Percentiles rank a stretch among this genome's conserved stretches.
Conservation (phyloP, 2,329 filamentous ascomycete genomes). For the Epichloe festucae region DNA sequence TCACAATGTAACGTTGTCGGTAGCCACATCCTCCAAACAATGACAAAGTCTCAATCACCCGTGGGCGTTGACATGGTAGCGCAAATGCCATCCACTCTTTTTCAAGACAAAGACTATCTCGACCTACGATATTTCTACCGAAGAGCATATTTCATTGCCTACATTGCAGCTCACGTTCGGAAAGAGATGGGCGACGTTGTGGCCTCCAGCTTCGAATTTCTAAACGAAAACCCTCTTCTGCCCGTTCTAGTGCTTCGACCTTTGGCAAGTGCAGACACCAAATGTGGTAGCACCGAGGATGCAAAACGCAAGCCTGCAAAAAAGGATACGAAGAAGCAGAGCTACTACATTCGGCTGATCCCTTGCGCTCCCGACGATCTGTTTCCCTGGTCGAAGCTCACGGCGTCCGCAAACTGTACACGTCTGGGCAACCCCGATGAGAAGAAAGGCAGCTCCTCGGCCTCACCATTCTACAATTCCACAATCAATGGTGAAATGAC, state of each 20-base stretch:
- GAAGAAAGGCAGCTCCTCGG: slow-evolving; percentile 24
- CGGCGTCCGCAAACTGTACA: slow-evolving; percentile 57
- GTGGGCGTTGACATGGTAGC: slow-evolving; percentile 70
- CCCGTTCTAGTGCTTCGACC: slow-evolving; percentile 47
- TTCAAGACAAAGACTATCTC: slow-evolving; percentile 90
- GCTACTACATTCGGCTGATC: slow-evolving; percentile 59
- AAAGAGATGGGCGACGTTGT: slow-evolving; percentile 39
- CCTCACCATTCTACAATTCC: slow-evolving; percentile 83
- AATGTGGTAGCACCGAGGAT: slow-evolving; percentile 7
- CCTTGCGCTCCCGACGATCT: slow-evolving; percentile 56
- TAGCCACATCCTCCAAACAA: slow-evolving; percentile 68
- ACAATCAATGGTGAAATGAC: slow-evolving; percentile 67
- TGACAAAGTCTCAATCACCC: slow-evolving; percentile 47
- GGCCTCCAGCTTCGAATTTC: slow-evolving; percentile 47
- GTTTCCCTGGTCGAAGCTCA: slow-evolving; percentile 60
- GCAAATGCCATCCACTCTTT: slow-evolving; percentile 66
- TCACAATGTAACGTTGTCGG: slow-evolving; percentile 75
- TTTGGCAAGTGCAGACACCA: slow-evolving; percentile 10
- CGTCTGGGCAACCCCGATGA: slow-evolving; percentile 38
- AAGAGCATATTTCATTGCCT: slow-evolving; percentile 79
- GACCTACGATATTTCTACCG: slow-evolving; percentile 94
- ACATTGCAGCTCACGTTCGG: slow-evolving; percentile 59
- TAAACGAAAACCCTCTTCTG: slow-evolving; percentile 64
- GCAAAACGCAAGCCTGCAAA: slow-evolving; percentile 10
- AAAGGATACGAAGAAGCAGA: slow-evolving; percentile 16